A percentile compares a stretch with the other conserved stretches of the same genome.
phyloP scores from a whole-genome alignment of 495 filamentous ascomycete species.

The Annulohypoxylon stygium region DNA sequence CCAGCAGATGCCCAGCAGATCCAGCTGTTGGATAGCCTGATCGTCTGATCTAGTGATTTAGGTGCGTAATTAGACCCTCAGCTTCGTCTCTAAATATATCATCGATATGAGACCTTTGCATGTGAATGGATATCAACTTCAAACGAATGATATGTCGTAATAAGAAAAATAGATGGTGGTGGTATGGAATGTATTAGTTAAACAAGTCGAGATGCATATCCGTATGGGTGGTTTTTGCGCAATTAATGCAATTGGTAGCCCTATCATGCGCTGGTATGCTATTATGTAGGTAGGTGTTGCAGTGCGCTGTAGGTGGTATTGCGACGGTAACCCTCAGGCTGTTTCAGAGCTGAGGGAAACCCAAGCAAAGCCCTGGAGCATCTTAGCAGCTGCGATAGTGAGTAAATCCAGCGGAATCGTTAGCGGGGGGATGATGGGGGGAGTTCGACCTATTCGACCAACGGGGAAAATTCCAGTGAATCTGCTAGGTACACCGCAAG shows the following conservation, averaged over 20 bases:
- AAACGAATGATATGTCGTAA: neutral
- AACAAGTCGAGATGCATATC: conserved; percentile 7
- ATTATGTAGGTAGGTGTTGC: neutral
- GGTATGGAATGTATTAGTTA: neutral
- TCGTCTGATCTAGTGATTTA: conserved; percentile 15
- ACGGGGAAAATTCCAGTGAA: conserved; percentile 34
- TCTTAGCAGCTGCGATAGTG: conserved; percentile 3
- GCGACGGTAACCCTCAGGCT: conserved; percentile 26
- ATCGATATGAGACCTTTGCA: neutral
- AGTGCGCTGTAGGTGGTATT: conserved; percentile 16
- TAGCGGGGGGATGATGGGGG: neutral
- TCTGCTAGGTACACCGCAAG: conserved; percentile 53
- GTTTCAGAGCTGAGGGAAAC: conserved; percentile 33
- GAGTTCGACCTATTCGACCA: conserved; percentile 16
- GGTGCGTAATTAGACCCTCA: conserved; percentile 2
- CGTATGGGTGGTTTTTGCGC: neutral
- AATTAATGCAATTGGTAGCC: conserved; percentile 27
- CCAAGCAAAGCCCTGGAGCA: neutral
- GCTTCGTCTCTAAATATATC: conserved; percentile 15
- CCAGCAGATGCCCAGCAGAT: too few species aligned
- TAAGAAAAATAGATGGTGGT: neutral
- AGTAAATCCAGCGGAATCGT: neutral
- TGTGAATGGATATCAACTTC: neutral
- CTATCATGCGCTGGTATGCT: conserved; percentile 1
- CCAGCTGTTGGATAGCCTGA: neutral